These are phyloP conservation scores for Cordyceps pruinosa DNA, from an alignment of 2,329 filamentous ascomycete genomes.

Conservation along the genomic window DNA sequence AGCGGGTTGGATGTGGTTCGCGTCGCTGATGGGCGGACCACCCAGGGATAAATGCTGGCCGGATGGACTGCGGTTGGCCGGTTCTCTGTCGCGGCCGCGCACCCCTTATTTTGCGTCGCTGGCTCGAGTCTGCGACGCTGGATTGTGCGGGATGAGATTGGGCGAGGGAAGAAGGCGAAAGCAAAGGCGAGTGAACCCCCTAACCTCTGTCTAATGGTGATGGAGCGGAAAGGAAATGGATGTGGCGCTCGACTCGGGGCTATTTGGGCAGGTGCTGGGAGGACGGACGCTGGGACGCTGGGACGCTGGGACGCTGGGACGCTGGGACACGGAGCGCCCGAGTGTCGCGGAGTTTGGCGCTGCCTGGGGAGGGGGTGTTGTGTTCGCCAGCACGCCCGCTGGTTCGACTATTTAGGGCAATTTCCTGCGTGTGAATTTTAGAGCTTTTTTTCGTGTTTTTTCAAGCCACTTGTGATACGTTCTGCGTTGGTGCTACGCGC, in stretches of 20 bases:
- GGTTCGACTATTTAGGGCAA: neutral
- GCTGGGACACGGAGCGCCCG: neutral
- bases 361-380: neutral
- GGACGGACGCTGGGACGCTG: no score
- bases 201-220: neutral
- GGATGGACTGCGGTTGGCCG: no score
- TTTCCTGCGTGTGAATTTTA: neutral
- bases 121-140: neutral
- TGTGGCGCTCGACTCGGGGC: neutral
- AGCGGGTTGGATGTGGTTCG: neutral
- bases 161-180: neutral
- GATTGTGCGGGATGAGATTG: neutral
- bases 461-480: neutral
- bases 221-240: neutral
- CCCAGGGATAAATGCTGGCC: no score
- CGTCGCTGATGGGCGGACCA: neutral
- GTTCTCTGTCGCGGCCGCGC: conserved; percentile 1
- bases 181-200: no score
- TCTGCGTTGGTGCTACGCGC: neutral
- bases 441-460: neutral
- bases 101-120: neutral
- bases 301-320: no score
- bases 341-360: neutral
- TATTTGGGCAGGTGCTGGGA: neutral
- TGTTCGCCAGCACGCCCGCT: neutral